phyloP scores from a whole-genome alignment of 2,329 filamentous ascomycete genomes.

The Simplicillium sp. region DNA sequence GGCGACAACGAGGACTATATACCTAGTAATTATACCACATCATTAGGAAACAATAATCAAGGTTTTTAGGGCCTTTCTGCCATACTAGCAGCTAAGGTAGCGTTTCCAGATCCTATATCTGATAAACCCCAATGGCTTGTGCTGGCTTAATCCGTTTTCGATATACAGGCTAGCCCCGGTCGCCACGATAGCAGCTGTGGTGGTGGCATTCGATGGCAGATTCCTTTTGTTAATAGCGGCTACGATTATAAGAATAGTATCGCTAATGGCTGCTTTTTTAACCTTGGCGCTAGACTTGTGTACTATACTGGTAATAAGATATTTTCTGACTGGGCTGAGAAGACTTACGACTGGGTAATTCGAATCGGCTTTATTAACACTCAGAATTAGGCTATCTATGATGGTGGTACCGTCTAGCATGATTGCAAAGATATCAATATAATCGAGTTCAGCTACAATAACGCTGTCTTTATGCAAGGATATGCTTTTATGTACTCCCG shows the following conservation, averaged over 20 bases:
- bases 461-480: constrained; percentile 48
- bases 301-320: constrained; percentile 64
- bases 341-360: constrained; percentile 8
- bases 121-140: constrained; percentile 60
- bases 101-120: constrained; percentile 52
- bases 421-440: background rate
- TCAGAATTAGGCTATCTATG: constrained; percentile 29
- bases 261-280: constrained; percentile 53
- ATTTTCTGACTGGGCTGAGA: constrained; percentile 61
- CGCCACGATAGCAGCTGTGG: constrained; percentile 40
- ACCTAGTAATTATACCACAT: constrained; percentile 45
- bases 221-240: constrained; percentile 61
- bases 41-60: constrained; percentile 57
- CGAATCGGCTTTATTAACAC: constrained; percentile 31
- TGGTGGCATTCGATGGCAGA: constrained; percentile 72
- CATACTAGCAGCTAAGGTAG: constrained; percentile 62
- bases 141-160: constrained; percentile 61
- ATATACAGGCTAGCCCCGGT: constrained; percentile 20
- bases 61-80: constrained; percentile 69
- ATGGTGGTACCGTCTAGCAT: background rate
- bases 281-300: constrained; percentile 54
- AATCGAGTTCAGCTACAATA: constrained; percentile 8
- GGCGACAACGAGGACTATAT: constrained; percentile 46
- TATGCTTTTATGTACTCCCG: constrained; percentile 37
- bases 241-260: constrained; percentile 50